Base-by-base conservation (phyloP, 129 eudicot genomes). In the Flaveria trinervia region DNA sequence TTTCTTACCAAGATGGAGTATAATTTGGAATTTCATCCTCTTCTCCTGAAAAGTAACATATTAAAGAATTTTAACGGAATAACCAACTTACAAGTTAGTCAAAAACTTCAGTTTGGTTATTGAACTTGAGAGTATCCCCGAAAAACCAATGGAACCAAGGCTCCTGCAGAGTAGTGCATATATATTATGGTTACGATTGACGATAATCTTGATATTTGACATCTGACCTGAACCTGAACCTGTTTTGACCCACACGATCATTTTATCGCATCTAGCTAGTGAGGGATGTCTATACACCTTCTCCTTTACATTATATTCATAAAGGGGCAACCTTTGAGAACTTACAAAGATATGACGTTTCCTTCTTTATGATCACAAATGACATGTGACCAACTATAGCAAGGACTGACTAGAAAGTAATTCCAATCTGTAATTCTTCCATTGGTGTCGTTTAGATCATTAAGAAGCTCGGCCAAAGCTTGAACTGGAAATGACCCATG, bases 331-430 rank as follows among this genome's bases (percentile, higher is more conserved):
- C 62, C 17, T 44, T 57, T n/a, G 16, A 68, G 60, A 1, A 44
- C 97, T 77, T 85, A 93, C 98, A 93, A 77, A 68, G 92, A 82
- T 59, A 86, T 71, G 41, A 93, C 96, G 50, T 86, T 84, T 89
- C 91, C 98, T 62, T 85, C 66, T 71, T 59, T 60, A 73, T 66
- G 83, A 80, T 80, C 79, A 79, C 98, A 93, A 1, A 93, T 83
- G 59, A 93, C 97, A 79, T 87, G 87, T n/a, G 97, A 87, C 98
- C 98, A 93, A 74, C 91, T 89, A 83, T 71, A 80, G 79, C 98
- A 93, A 23, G 98, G 98, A 82, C 89, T 90, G 48, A 93, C 98
- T 0, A 83, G 61, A 83, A 5, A 36, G 57, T 1, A 10, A 74
- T 84, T 82, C 98, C 98, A 93, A 84, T 90, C 90, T 2, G 13